Evolutionary conservation across 176 grass and related monocot genomes (phyloP).

Genomic region (Triticum turgidum): DNA sequence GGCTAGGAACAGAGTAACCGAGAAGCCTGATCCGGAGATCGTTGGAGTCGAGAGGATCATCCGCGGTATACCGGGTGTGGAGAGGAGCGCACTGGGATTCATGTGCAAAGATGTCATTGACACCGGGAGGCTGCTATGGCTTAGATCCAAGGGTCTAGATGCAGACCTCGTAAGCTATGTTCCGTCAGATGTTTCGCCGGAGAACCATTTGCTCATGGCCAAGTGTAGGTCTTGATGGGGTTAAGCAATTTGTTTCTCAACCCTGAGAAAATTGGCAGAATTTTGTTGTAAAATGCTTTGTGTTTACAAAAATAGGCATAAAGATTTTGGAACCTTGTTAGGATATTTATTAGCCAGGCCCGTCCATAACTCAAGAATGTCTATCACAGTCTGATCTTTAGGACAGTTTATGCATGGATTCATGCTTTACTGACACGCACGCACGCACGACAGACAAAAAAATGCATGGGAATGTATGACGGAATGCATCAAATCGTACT

Average conservation of each 20-base stretch:
- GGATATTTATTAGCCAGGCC: too few species aligned
- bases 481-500: too few species aligned
- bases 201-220: slow-evolving; percentile 73
- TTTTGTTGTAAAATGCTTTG: not conserved
- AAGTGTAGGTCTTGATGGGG: slow-evolving; percentile 33
- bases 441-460: too few species aligned
- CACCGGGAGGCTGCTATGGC: slow-evolving; percentile 49
- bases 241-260: not conserved
- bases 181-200: slow-evolving; percentile 64
- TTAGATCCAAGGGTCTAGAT: slow-evolving; percentile 53
- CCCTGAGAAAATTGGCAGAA: not conserved
- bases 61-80: slow-evolving; percentile 44
- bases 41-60: slow-evolving; percentile 51
- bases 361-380: not conserved
- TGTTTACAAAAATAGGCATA: too few species aligned
- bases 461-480: too few species aligned
- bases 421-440: too few species aligned
- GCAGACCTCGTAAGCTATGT: slow-evolving; percentile 78
- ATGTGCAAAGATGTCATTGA: slow-evolving; percentile 95
- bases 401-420: too few species aligned
- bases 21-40: slow-evolving; percentile 20
- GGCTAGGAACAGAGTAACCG: slow-evolving; percentile 14
- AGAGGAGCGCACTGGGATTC: slow-evolving; percentile 59
- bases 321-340: not conserved
- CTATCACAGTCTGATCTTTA: too few species aligned